Conservation (phyloP, 2,329 filamentous ascomycete species). For the Cadophora sp. region DNA sequence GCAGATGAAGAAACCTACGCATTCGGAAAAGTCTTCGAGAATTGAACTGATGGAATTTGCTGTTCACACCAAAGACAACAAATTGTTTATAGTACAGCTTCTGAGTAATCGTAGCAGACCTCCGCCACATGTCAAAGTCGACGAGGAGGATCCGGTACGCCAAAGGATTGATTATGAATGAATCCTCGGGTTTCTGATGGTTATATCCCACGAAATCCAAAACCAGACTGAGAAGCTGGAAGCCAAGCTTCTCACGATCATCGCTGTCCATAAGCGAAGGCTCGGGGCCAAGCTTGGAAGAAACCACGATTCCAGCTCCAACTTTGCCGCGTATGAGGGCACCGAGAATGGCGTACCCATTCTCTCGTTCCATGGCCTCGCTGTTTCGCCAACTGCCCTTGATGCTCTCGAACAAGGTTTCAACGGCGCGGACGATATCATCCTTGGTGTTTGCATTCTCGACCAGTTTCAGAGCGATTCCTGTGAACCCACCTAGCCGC, state of each 20-base stretch:
- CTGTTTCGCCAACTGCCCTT: slow-evolving; percentile 96
- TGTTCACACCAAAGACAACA: slow-evolving; percentile 83
- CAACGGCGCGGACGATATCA: slow-evolving; percentile 76
- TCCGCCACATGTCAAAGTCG: slow-evolving; percentile 92
- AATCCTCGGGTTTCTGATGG: slow-evolving; percentile 78
- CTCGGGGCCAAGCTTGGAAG: slow-evolving; percentile 44
- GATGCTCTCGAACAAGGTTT: slow-evolving; percentile 85
- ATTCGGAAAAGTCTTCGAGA: slow-evolving; percentile 85
- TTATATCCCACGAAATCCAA: slow-evolving; percentile 91
- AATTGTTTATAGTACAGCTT: slow-evolving; percentile 95
- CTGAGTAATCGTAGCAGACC: slow-evolving; percentile 77
- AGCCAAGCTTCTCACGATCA: slow-evolving; percentile 61
- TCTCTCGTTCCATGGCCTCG: slow-evolving; percentile 96
- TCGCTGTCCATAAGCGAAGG: slow-evolving; percentile 51
- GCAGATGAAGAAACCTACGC: slow-evolving; percentile 63
- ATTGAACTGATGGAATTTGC: slow-evolving; percentile 93
- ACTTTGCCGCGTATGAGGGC: slow-evolving; percentile 86
- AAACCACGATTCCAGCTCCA: slow-evolving; percentile 55
- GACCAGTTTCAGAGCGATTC: slow-evolving; percentile 82
- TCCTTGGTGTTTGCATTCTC: slow-evolving; percentile 76
- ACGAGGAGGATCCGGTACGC: slow-evolving; percentile 92
- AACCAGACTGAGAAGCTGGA: slow-evolving; percentile 76
- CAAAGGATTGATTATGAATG: slow-evolving; percentile 93
- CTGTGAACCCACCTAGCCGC: slow-evolving; percentile 90
- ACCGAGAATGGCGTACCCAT: slow-evolving; percentile 88